phyloP scores from a whole-genome alignment of 768 basidiomycete genomes.

The Fomitopsis pulvina region DNA sequence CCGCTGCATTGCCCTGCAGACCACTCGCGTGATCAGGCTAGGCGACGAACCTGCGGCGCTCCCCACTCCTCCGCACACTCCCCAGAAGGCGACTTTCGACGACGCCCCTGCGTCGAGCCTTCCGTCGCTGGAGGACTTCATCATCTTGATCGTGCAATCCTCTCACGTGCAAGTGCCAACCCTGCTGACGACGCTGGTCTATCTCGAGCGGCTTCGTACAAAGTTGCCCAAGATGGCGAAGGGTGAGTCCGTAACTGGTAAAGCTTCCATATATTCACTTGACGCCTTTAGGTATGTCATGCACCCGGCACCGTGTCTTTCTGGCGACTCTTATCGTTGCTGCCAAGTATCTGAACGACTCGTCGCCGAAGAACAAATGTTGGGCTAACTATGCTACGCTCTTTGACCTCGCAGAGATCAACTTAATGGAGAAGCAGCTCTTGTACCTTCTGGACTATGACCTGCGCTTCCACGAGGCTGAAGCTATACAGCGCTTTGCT shows the following conservation, averaged over 20 bases:
- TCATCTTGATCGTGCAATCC: slow-evolving; percentile 67
- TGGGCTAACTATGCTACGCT: slow-evolving; percentile 77
- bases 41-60: slow-evolving; percentile 45
- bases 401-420: slow-evolving; percentile 78
- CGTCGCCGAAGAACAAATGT: slow-evolving; percentile 92
- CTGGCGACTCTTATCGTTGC: slow-evolving; percentile 93
- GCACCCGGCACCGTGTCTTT: slow-evolving; percentile 93
- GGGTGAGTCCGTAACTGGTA: too few relatives aligned
- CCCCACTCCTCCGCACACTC: slow-evolving; percentile 67
- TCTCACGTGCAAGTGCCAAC: slow-evolving; percentile 90
- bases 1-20: slow-evolving; percentile 73
- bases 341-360: slow-evolving; percentile 95
- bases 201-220: slow-evolving; percentile 78
- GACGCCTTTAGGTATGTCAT: slow-evolving; percentile 57
- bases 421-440: slow-evolving; percentile 96
- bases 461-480: slow-evolving; percentile 81
- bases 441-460: slow-evolving; percentile 90
- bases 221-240: slow-evolving; percentile 81
- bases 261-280: too few relatives aligned
- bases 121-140: slow-evolving; percentile 78
- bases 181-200: slow-evolving; percentile 84
- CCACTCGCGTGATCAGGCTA: slow-evolving; percentile 68
- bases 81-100: slow-evolving; percentile 39
- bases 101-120: slow-evolving; percentile 28
- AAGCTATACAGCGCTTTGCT: slow-evolving; percentile 60